Evolutionary conservation across 805 yeast species (phyloP), one percentile per base, ranked within the genome.

Genomic region (Lachancea nothofagi): DNA sequence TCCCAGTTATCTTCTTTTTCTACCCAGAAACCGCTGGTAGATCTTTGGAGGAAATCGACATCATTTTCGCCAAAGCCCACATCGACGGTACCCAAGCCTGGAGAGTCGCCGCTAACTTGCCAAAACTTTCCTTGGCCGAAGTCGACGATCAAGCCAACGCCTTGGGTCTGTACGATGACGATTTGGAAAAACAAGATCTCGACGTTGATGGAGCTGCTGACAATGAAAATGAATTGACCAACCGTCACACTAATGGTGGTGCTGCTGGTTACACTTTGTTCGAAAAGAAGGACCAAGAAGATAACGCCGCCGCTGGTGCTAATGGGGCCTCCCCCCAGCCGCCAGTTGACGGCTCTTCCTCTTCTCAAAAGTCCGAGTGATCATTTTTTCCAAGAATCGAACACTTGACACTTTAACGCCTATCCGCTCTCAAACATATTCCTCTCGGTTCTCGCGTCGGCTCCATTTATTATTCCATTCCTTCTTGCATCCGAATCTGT

Each of bases 11-110:
- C 46, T 78, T 65, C 71, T 72, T 80, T 65, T 75, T 71, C 61
- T 83, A 79, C 60, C 90, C 89, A 29, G 90, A 83, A 66, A 81
- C 88, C 31, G 77, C 83, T 23, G 86, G 87, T 36, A 73, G 86
- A 59, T 70, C 83, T 27, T 70, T 83, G 61, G 89, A 82, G 61
- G 86, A 80, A 55, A 74, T 82, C 58, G 89, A 82, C 57, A 78
- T 79, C 54, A 78, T 82, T 41, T 77, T 64, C 29, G 56, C 56
- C 32, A 52, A 52, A 42, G 49, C 61, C n/a, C 61, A 71, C 48
- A 69, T 62, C 33, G 88, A 82, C 45, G 70, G 71, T 36, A 71
- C 70, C 48, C 72, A 69, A 46, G 75, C 81, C 24, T 80, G 70
- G 72, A 69, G 75, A 58, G 80, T 82, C 34, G 88, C 88, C 36